Percentiles rank a stretch among this genome's conserved stretches.
phyloP scores from a whole-genome alignment of 805 yeast species.

The Huiozyma naganishii region DNA sequence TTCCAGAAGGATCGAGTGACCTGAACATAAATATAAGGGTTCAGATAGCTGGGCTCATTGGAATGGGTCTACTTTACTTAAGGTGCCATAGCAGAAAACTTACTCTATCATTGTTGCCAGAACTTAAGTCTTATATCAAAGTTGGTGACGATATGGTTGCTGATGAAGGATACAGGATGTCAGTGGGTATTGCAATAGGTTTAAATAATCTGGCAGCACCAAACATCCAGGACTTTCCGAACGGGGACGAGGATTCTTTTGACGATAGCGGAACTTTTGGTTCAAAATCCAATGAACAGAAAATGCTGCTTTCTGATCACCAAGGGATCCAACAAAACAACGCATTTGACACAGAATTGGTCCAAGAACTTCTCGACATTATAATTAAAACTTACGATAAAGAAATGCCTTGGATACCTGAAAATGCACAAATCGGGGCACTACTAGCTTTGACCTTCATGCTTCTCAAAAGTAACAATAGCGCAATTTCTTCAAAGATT shows the following conservation, averaged over 20 bases:
- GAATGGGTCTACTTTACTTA: constrained; percentile 75
- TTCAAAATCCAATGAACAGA: not conserved
- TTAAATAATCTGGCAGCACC: constrained; percentile 62
- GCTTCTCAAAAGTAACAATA: constrained; percentile 56
- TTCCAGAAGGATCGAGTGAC: constrained; percentile 87
- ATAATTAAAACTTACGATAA: constrained; percentile 12
- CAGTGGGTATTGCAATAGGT: constrained; percentile 86
- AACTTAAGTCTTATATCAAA: constrained; percentile 40
- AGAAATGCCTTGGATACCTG: constrained; percentile 24
- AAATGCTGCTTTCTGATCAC: not conserved
- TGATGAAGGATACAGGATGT: constrained; percentile 71
- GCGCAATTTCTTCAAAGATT: constrained; percentile 42
- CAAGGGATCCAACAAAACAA: not conserved
- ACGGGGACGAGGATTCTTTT: not conserved
- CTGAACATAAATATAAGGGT: constrained; percentile 73
- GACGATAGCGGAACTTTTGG: not conserved
- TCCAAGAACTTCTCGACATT: constrained; percentile 10
- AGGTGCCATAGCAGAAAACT: constrained; percentile 75
- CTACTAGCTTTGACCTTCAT: constrained; percentile 65
- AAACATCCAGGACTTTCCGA: not conserved
- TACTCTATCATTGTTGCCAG: constrained; percentile 68
- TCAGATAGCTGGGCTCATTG: constrained; percentile 85
- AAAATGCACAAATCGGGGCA: constrained; percentile 50
- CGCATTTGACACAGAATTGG: constrained; percentile 2
- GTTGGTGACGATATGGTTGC: constrained; percentile 46